Evolutionary conservation across 495 filamentous ascomycete species (phyloP).

Genomic region (Tetracladium marchalianum): DNA sequence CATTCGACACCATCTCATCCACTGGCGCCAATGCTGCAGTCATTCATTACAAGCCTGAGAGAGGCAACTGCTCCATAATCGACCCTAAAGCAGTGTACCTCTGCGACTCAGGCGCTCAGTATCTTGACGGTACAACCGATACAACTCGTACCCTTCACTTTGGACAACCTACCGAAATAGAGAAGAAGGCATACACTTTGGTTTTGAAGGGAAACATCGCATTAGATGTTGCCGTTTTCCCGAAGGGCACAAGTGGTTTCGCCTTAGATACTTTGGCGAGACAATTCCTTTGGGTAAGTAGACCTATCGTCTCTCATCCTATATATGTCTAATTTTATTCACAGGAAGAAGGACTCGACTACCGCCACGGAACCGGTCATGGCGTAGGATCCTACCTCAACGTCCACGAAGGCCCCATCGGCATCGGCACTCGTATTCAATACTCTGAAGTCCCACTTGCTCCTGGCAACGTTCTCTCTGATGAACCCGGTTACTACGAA

Average conservation of each 20-base stretch:
- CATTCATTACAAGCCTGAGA: slow-evolving; percentile 94
- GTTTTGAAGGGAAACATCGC: slow-evolving; percentile 95
- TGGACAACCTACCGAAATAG: slow-evolving; percentile 70
- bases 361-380: slow-evolving; percentile 93
- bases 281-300: slow-evolving; percentile 75
- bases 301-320: not conserved
- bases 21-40: slow-evolving; percentile 92
- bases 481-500: slow-evolving; percentile 97
- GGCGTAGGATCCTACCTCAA: slow-evolving; percentile 89
- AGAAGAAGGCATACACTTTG: slow-evolving; percentile 87
- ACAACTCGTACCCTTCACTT: slow-evolving; percentile 93
- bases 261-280: slow-evolving; percentile 83
- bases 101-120: slow-evolving; percentile 95
- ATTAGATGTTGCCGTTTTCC: slow-evolving; percentile 79
- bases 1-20: slow-evolving; percentile 93
- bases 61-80: slow-evolving; percentile 69
- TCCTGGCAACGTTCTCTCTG: slow-evolving; percentile 86
- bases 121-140: slow-evolving; percentile 92
- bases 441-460: slow-evolving; percentile 86
- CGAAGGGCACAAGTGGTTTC: slow-evolving; percentile 90
- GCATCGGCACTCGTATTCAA: slow-evolving; percentile 83
- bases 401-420: slow-evolving; percentile 96
- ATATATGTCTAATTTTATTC: slow-evolving; percentile 7
- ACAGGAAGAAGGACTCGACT: slow-evolving; percentile 79
- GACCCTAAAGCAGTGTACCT: slow-evolving; percentile 86